Conservation (phyloP, 2,329 filamentous ascomycete species). For the Coleophoma eucalyptorum region DNA sequence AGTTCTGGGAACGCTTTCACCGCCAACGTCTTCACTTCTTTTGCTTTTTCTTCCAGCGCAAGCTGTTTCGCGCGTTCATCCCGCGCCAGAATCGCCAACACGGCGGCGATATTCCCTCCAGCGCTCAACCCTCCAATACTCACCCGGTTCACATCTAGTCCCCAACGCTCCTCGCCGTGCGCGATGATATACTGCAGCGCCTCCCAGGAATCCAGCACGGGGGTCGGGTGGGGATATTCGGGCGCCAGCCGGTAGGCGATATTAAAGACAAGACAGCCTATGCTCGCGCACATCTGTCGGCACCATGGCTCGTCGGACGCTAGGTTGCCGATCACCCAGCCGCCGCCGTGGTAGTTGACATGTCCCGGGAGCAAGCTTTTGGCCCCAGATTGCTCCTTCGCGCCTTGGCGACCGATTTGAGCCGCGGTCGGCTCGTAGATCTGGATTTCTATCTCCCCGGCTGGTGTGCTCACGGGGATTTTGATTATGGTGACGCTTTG, state of each 20-base stretch:
- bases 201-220: conserved; percentile 40
- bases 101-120: conserved; percentile 14
- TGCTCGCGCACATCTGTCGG: conserved; percentile 11
- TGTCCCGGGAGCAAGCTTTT: conserved; percentile 15
- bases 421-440: conserved; percentile 11
- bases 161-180: conserved; percentile 1
- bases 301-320: conserved; percentile 16
- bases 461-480: conserved; percentile 10
- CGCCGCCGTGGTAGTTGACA: conserved; percentile 17
- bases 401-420: conserved; percentile 3
- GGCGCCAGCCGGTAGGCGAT: conserved; percentile 39
- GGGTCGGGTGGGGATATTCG: conserved; percentile 39
- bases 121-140: conserved; percentile 15
- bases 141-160: conserved; percentile 9
- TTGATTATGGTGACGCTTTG: conserved; percentile 7
- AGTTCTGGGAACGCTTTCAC: conserved; percentile 20
- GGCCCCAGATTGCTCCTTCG: too few species aligned
- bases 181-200: conserved; percentile 33
- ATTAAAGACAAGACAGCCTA: conserved; percentile 30
- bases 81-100: conserved; percentile 11
- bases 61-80: conserved; percentile 5
- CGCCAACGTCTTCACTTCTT: too few species aligned
- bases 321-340: conserved; percentile 16
- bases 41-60: too few species aligned
- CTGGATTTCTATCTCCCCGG: conserved; percentile 13